Evolutionary conservation across 2,329 filamentous ascomycete species (phyloP).

Genomic region (Didymella pinodella): DNA sequence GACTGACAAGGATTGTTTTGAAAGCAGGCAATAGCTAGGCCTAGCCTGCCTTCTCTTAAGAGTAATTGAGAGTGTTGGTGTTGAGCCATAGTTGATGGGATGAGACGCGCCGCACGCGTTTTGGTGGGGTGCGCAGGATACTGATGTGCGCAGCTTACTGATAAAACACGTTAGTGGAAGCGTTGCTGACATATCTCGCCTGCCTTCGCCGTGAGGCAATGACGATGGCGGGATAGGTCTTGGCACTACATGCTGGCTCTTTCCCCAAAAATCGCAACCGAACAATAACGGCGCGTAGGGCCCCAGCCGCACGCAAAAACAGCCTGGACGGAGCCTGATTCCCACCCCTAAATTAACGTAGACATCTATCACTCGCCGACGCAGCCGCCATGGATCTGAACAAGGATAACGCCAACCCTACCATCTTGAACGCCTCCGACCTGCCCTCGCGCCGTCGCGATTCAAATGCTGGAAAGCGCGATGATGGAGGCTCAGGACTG

Average conservation of each 20-base stretch:
- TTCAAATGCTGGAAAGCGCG: conserved; percentile 50
- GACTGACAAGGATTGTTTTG: too few relatives aligned
- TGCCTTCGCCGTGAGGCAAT: conserved; percentile 16
- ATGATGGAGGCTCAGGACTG: conserved; percentile 60
- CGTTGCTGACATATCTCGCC: conserved; percentile 13
- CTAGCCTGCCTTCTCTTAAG: too few relatives aligned
- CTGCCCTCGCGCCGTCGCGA: conserved; percentile 77
- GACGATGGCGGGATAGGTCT: conserved; percentile 16
- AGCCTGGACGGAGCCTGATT: conserved; percentile 12
- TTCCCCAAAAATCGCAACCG: conserved; percentile 2
- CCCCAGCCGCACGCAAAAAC: conserved; percentile 3
- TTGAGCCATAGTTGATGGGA: too few relatives aligned
- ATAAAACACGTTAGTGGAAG: too few relatives aligned
- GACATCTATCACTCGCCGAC: background rate
- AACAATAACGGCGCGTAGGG: too few relatives aligned
- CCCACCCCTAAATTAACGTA: background rate
- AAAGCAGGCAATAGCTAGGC: too few relatives aligned
- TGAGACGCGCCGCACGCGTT: too few relatives aligned
- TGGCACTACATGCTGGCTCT: conserved; percentile 17
- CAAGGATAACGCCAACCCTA: conserved; percentile 85
- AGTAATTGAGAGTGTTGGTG: too few relatives aligned
- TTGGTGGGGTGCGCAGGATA: too few relatives aligned
- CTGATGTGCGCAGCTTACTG: too few relatives aligned
- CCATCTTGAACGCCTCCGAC: conserved; percentile 86
- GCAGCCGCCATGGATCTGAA: conserved; percentile 52